phyloP scores from a whole-genome alignment of 345 rosid genomes.

The Bruguiera gymnorhiza region DNA sequence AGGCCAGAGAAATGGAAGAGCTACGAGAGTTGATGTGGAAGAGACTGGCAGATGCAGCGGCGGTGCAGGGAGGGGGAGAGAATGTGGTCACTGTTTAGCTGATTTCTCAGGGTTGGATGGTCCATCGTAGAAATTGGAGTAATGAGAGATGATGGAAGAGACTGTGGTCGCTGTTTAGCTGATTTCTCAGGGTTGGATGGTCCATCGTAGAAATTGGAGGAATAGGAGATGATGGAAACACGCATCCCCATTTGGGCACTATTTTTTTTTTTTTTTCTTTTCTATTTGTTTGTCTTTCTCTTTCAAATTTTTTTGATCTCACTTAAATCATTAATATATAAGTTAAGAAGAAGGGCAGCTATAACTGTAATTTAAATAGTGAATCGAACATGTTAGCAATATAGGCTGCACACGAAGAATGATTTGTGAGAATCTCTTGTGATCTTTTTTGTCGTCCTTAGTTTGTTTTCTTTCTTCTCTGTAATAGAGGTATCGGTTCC shows the following conservation, averaged over 20 bases:
- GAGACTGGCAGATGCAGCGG: slow-evolving; percentile 69
- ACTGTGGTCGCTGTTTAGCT: too few relatives aligned
- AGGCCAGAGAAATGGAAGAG: slow-evolving; percentile 59
- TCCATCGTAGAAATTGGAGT: slow-evolving; percentile 5
- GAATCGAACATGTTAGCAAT: slow-evolving; percentile 33
- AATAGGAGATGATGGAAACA: slow-evolving; percentile 11
- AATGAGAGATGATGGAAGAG: slow-evolving; percentile 22
- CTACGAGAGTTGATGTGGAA: slow-evolving; percentile 69
- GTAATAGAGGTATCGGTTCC: slow-evolving; percentile 2
- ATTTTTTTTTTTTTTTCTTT: slow-evolving; percentile 27
- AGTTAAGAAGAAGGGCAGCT: slow-evolving; percentile 26
- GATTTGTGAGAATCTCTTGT: slow-evolving; percentile 21
- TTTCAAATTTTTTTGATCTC: slow-evolving; percentile 11
- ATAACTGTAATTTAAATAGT: slow-evolving; percentile 36
- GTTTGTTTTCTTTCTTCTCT: background rate
- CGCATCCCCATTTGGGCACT: slow-evolving; percentile 30
- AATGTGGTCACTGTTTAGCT: slow-evolving; percentile 46
- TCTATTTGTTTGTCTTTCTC: background rate
- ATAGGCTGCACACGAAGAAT: slow-evolving; percentile 41
- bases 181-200: slow-evolving; percentile 10
- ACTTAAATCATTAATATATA: slow-evolving; percentile 18
- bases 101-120: slow-evolving; percentile 12
- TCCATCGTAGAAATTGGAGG: slow-evolving; percentile 7
- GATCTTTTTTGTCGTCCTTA: slow-evolving; percentile 3
- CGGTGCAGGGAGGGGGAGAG: slow-evolving; percentile 40